These are phyloP conservation scores for Fusarium sarcochroum DNA, from an alignment of 2,329 filamentous ascomycete species.

Conservation along the genomic window DNA sequence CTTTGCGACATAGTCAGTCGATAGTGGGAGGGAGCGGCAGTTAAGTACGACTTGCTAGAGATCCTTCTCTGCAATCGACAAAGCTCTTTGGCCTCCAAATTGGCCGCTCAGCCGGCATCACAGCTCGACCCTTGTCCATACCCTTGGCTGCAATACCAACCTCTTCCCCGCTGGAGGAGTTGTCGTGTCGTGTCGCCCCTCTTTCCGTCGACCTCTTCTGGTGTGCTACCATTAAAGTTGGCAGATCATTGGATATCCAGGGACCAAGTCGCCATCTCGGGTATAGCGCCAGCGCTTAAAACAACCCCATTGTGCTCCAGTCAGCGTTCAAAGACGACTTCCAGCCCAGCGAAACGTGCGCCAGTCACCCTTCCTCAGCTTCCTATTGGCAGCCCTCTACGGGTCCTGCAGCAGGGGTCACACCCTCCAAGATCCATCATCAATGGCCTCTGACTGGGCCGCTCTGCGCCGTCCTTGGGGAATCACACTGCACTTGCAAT, in stretches of 20 bases:
- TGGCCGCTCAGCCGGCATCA: constrained; percentile 10
- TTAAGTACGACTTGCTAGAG: not conserved
- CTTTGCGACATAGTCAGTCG: constrained; percentile 27
- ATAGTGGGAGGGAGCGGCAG: constrained; percentile 20
- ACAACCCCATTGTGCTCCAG: constrained; percentile 33
- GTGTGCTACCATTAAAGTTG: constrained; percentile 16
- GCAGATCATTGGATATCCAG: constrained; percentile 33
- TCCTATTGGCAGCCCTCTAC: constrained; percentile 38
- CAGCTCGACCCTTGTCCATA: not conserved
- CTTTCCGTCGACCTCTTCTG: constrained; percentile 1
- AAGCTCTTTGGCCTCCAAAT: not conserved
- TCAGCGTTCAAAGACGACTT: constrained; percentile 28
- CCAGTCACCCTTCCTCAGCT: constrained; percentile 12
- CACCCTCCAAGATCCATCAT: constrained; percentile 41
- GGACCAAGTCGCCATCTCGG: constrained; percentile 12
- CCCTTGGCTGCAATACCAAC: constrained; percentile 1
- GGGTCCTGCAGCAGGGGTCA: constrained; percentile 42
- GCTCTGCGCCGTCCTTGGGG: constrained; percentile 35
- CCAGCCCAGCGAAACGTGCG: constrained; percentile 18
- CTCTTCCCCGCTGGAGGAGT: constrained; percentile 11
- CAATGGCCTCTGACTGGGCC: constrained; percentile 49
- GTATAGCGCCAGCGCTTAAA: constrained; percentile 49
- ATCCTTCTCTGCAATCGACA: not conserved
- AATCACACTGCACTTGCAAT: constrained; percentile 48
- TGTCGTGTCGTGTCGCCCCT: not conserved